Evolutionary conservation across 257 asterid species (phyloP), one percentile per base, ranked within the genome.

Genomic region (Catharanthus roseus): DNA sequence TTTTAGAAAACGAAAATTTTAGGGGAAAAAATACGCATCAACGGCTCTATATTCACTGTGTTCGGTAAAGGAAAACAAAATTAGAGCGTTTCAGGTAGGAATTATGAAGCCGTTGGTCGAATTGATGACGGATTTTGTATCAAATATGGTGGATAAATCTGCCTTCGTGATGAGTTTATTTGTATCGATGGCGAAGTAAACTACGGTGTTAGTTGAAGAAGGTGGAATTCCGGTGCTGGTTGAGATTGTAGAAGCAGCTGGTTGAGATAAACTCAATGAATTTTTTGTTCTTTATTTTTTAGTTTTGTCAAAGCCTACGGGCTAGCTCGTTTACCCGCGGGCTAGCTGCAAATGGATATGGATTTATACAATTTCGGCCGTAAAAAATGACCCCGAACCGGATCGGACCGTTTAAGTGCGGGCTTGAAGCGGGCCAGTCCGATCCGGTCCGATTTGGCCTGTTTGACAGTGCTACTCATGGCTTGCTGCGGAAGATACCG

Each of bases 211-310:
- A 79, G 99, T 95, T 70, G 97, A 87, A 33, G 99, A 95, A 82
- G 97, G 96, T 12, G 97, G 99, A 16, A 87, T 95, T 26, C 99
- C 99, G 70, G 97, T 95, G 68, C 77, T 95, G 84, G 97, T 95
- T 74, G 99, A 95, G 87, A 85, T 91, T 7, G 87, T 95, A 45
- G 99, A 95, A 72, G 97, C n/a, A n/a, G n/a, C n/a, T n/a, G n/a
- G n/a, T n/a, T n/a, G n/a, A n/a, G n/a, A n/a, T n/a, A n/a, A n/a
- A n/a, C n/a, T n/a, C n/a, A n/a, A n/a, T n/a, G n/a, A n/a, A n/a
- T n/a, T n/a, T n/a, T n/a, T n/a, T n/a, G n/a, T n/a, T n/a, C n/a
- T n/a, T n/a, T n/a, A n/a, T n/a, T n/a, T n/a, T n/a, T n/a, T n/a
- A n/a, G n/a, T n/a, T n/a, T n/a, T n/a, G n/a, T n/a, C n/a, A n/a